phyloP scores from a whole-genome alignment of 164 flowering plant genomes.

The Vitis labrusca region DNA sequence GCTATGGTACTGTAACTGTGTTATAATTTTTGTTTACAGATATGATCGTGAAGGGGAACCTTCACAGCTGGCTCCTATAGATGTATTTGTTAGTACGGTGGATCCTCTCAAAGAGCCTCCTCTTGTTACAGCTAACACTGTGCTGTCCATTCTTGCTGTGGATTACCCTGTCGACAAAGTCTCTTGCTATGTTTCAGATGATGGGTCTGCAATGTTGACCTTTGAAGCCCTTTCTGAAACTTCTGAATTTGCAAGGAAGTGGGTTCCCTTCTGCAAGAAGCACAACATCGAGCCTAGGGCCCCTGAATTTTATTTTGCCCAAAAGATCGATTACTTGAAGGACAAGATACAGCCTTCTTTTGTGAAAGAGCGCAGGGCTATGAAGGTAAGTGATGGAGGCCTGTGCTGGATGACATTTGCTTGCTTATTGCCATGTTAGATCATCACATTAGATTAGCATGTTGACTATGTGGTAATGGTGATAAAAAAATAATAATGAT shows the following conservation, averaged over 20 bases:
- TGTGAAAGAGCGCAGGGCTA: slow-evolving; percentile 92
- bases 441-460: neutral
- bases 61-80: slow-evolving; percentile 88
- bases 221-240: slow-evolving; percentile 96
- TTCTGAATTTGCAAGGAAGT: slow-evolving; percentile 93
- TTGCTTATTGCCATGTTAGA: neutral
- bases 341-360: slow-evolving; percentile 97
- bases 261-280: slow-evolving; percentile 99
- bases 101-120: slow-evolving; percentile 99
- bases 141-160: slow-evolving; percentile 92
- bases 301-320: slow-evolving; percentile 94
- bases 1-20: neutral
- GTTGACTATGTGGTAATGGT: neutral
- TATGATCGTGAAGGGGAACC: slow-evolving; percentile 95
- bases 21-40: slow-evolving; percentile 33
- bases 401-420: neutral
- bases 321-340: slow-evolving; percentile 93
- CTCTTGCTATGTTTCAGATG: slow-evolving; percentile 97
- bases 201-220: slow-evolving; percentile 97
- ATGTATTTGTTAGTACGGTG: slow-evolving; percentile 97
- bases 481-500: no score
- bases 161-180: slow-evolving; percentile 99
- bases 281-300: slow-evolving; percentile 94
- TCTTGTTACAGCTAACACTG: slow-evolving; percentile 92
- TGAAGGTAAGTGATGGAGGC: slow-evolving; percentile 67